Evolutionary conservation across 1,139 yeast genomes (phyloP).

Genomic region (Blastobotrys niveus): DNA sequence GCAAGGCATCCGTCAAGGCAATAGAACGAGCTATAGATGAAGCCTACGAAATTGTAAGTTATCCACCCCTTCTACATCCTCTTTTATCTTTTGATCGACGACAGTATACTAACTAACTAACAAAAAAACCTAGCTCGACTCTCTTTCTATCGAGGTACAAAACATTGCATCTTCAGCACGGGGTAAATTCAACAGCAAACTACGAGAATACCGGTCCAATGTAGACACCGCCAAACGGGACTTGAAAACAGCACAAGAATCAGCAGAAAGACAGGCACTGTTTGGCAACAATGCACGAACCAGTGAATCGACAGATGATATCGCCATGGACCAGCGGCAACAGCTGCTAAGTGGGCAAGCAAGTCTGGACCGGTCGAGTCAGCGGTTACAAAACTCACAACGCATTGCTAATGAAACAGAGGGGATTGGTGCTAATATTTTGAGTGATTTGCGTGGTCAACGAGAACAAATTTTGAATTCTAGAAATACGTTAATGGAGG

Average conservation of each 20-base stretch:
- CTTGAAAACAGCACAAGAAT: slow-evolving; percentile 40
- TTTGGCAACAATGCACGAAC: slow-evolving; percentile 51
- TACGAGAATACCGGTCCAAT: slow-evolving; percentile 61
- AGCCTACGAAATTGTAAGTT: slow-evolving; percentile 56
- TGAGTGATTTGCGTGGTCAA: slow-evolving; percentile 85
- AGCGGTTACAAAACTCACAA: slow-evolving; percentile 80
- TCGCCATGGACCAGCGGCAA: slow-evolving; percentile 68
- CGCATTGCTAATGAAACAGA: slow-evolving; percentile 92
- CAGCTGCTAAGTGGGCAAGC: slow-evolving; percentile 75
- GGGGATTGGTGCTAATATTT: slow-evolving; percentile 81
- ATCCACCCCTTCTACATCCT: no score
- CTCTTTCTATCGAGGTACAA: slow-evolving; percentile 74
- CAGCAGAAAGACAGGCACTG: slow-evolving; percentile 58
- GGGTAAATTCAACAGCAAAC: slow-evolving; percentile 60
- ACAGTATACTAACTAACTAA: not conserved
- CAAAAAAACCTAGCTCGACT: slow-evolving; percentile 45
- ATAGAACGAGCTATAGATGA: slow-evolving; percentile 70
- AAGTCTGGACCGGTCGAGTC: slow-evolving; percentile 74
- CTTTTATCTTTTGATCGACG: not conserved
- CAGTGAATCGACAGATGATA: slow-evolving; percentile 33
- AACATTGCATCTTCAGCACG: slow-evolving; percentile 69
- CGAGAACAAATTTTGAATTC: slow-evolving; percentile 86
- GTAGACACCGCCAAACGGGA: slow-evolving; percentile 52
- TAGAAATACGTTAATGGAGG: slow-evolving; percentile 77
- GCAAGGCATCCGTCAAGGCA: slow-evolving; percentile 36